A percentile compares a stretch with the other conserved stretches of the same genome.
Conservation (phyloP, 2,329 filamentous ascomycete genomes). For the Gnomoniopsis smithogilvyi region DNA sequence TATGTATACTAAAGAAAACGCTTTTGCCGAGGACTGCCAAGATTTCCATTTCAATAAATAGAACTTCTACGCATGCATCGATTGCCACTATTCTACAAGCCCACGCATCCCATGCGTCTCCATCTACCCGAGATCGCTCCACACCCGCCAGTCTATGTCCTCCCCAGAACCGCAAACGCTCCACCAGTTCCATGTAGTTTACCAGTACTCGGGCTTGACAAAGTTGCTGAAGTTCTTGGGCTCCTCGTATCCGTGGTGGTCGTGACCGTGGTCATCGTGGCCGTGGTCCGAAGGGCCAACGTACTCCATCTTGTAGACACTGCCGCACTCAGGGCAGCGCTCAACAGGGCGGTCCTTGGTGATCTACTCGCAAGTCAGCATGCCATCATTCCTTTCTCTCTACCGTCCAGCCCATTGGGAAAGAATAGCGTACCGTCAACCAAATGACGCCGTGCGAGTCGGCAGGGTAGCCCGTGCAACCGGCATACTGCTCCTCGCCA, state of each 20-base stretch:
- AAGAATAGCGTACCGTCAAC: constrained; percentile 84
- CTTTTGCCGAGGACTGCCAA: no score
- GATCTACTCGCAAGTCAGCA: constrained; percentile 49
- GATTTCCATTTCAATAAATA: constrained; percentile 9
- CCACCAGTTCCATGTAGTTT: constrained; percentile 34
- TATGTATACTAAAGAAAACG: no score
- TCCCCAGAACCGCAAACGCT: constrained; percentile 1
- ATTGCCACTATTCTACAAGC: constrained; percentile 38
- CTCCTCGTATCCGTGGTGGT: constrained; percentile 68
- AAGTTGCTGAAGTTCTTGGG: constrained; percentile 97
- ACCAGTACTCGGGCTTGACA: constrained; percentile 93
- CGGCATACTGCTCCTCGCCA: constrained; percentile 93
- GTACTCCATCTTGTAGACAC: constrained; percentile 97
- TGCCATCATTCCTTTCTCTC: neutral
- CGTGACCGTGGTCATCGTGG: constrained; percentile 50
- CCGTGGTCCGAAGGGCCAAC: constrained; percentile 74
- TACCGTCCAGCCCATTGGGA: no score
- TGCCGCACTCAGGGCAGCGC: constrained; percentile 95
- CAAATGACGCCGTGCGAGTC: constrained; percentile 90
- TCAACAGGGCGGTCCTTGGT: constrained; percentile 86
- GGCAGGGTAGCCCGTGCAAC: constrained; percentile 90
- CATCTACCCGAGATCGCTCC: constrained; percentile 2
- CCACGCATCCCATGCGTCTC: constrained; percentile 8
- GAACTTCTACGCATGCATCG: constrained; percentile 24
- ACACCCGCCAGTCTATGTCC: constrained; percentile 13